phyloP scores from a whole-genome alignment of 1,284 basidiomycete species.

The Cerioporus squamosus region DNA sequence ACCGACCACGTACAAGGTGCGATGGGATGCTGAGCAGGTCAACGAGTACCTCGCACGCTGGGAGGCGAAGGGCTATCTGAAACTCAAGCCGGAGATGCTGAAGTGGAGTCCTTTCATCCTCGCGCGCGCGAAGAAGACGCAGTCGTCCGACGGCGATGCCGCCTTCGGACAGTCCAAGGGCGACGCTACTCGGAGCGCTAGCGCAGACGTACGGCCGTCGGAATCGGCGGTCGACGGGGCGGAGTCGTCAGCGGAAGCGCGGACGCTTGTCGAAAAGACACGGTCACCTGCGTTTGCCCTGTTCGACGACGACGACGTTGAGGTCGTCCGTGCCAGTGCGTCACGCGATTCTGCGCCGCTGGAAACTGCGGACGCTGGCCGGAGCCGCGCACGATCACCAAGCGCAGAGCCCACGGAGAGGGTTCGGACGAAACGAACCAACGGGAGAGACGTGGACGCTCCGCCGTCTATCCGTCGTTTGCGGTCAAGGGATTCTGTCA shows the following conservation, averaged over 20 bases:
- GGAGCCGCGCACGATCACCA: conserved; percentile 10
- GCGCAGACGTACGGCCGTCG: conserved; percentile 14
- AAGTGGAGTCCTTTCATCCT: conserved; percentile 96
- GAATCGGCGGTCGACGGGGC: conserved; percentile 1
- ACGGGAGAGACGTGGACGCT: conserved; percentile 6
- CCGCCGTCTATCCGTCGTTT: conserved; percentile 28
- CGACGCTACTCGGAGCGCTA: conserved; percentile 24
- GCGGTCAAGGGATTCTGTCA: conserved; percentile 26
- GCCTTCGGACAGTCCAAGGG: conserved; percentile 22
- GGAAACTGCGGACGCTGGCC: neutral
- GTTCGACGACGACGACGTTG: conserved; percentile 35
- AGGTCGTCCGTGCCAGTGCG: conserved; percentile 22
- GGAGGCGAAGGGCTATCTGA: conserved; percentile 83
- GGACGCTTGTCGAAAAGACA: conserved; percentile 6
- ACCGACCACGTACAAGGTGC: conserved; percentile 80
- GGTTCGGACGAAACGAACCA: conserved; percentile 19
- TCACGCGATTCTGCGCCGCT: conserved; percentile 13
- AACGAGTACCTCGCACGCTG: conserved; percentile 69
- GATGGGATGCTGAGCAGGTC: conserved; percentile 76
- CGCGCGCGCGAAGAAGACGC: conserved; percentile 55
- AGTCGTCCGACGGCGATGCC: conserved; percentile 36
- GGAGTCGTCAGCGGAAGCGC: conserved; percentile 10
- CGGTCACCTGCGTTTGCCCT: conserved; percentile 28
- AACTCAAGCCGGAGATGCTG: conserved; percentile 83
- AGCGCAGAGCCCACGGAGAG: conserved; percentile 11